Evolutionary conservation across 108 stramenopile species (phyloP).

Genomic region (Nitzschia putrida): DNA sequence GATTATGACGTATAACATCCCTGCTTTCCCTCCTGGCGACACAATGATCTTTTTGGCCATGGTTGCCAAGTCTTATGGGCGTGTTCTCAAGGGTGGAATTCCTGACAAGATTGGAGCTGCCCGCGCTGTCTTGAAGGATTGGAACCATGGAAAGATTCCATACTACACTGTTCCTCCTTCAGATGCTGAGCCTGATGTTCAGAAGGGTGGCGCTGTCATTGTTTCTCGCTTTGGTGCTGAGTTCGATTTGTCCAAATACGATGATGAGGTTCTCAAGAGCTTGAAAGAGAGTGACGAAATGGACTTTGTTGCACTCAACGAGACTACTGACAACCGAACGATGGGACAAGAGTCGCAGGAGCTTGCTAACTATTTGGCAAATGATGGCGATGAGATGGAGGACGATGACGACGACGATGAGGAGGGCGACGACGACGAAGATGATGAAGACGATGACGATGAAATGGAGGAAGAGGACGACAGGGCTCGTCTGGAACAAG

Average conservation of each 20-base stretch:
- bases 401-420: slow-evolving; percentile 40
- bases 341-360: slow-evolving; percentile 32
- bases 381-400: slow-evolving; percentile 39
- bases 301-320: slow-evolving; percentile 79
- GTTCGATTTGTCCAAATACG: slow-evolving; percentile 77
- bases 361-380: slow-evolving; percentile 49
- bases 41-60: slow-evolving; percentile 90
- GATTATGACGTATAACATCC: slow-evolving; percentile 95
- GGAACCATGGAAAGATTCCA: slow-evolving; percentile 95
- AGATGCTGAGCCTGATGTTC: slow-evolving; percentile 31
- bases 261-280: slow-evolving; percentile 67
- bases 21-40: slow-evolving; percentile 83
- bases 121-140: slow-evolving; percentile 91
- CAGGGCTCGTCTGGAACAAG: slow-evolving; percentile 58
- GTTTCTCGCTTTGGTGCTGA: slow-evolving; percentile 69
- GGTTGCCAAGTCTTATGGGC: slow-evolving; percentile 89
- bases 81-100: slow-evolving; percentile 93
- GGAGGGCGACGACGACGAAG: slow-evolving; percentile 43
- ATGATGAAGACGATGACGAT: slow-evolving; percentile 47
- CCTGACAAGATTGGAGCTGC: slow-evolving; percentile 94
- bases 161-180: slow-evolving; percentile 88
- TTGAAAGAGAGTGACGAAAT: slow-evolving; percentile 85
- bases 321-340: background rate
- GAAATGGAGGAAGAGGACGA: slow-evolving; percentile 61
- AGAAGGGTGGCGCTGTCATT: slow-evolving; percentile 57